Evolutionary conservation across 1,284 basidiomycete species (phyloP).

Genomic region (Naganishia sp.): DNA sequence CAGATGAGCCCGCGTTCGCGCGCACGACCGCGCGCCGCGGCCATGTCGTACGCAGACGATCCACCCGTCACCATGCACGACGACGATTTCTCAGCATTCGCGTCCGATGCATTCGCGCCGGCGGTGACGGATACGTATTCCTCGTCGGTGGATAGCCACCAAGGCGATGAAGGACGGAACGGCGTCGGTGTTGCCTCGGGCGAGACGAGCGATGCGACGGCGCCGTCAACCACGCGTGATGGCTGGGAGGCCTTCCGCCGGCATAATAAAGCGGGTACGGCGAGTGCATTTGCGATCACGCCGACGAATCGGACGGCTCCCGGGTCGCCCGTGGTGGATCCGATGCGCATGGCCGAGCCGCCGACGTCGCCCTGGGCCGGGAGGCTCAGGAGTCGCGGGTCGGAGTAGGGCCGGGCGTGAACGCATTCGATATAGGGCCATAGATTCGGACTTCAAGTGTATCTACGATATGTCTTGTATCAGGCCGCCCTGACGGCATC

Average conservation of each 20-base stretch:
- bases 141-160: constrained; percentile 11
- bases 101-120: constrained; percentile 33
- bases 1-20: constrained; percentile 11
- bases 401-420: not conserved
- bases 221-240: not conserved
- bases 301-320: constrained; percentile 24
- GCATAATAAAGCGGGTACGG: constrained; percentile 2
- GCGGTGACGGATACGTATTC: constrained; percentile 11
- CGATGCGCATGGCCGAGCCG: not conserved
- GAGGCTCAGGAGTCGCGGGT: constrained; percentile 6
- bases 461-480: not conserved
- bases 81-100: constrained; percentile 29
- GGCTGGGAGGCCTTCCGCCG: constrained; percentile 23
- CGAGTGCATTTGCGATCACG: constrained; percentile 19
- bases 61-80: constrained; percentile 5
- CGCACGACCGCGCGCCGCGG: constrained; percentile 1
- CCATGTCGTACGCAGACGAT: not conserved
- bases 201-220: not conserved
- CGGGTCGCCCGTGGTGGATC: constrained; percentile 2
- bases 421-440: not conserved
- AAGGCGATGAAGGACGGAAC: not conserved
- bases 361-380: constrained; percentile 11
- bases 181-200: not conserved
- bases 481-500: constrained; percentile 5
- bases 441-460: not conserved